Base-by-base conservation (phyloP, 1,284 basidiomycete species). In the Ceratobasidium sp. region DNA sequence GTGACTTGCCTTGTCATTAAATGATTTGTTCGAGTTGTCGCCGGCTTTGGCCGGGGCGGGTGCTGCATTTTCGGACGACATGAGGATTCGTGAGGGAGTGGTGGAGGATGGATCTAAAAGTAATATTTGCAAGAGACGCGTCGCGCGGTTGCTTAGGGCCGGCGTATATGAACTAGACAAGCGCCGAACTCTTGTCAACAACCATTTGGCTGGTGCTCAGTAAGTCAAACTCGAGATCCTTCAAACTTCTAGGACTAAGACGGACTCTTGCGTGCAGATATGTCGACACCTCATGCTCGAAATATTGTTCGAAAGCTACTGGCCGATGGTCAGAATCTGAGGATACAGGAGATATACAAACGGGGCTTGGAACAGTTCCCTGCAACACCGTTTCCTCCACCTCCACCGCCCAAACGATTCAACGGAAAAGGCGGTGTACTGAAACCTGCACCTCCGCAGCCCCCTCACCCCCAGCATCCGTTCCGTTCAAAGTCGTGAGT, bases 1-100 rank as follows among this genome's bases (percentile, higher is more conserved):
- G 6, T n/a, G 23, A 43, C 80, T 45, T 75, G 88, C 92, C 86
- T 91, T 94, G 84, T 94, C 92, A 81, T 93, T 92, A 81, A 94
- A 94, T 2, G 90, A 84, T 65, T 86, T 87, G 84, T 92, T 92
- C 28, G 89, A 64, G 32, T 64, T 64, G 9, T 1, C 64, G 52
- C 50, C 64, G 14, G 34, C 39, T 26, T 43, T 43, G 60, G 28
- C 52, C 32, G 34, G 32, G 2, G 46, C 30, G 57, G 77, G 64
- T 43, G 75, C 72, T 65, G 71, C 55, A 71, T 73, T 74, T 72
- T 70, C 73, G 39, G 75, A 57, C 28, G 78, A 75, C 77, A 77
- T 79, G 18, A 48, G 77, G 73, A 48, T 52, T 73, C n/a, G 65
- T 43, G 16, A 26, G 18, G 21, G 45, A 32, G 28, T 36, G 46